Conservation (phyloP, 2,329 filamentous ascomycete genomes). For the Clarireedia paspali region DNA sequence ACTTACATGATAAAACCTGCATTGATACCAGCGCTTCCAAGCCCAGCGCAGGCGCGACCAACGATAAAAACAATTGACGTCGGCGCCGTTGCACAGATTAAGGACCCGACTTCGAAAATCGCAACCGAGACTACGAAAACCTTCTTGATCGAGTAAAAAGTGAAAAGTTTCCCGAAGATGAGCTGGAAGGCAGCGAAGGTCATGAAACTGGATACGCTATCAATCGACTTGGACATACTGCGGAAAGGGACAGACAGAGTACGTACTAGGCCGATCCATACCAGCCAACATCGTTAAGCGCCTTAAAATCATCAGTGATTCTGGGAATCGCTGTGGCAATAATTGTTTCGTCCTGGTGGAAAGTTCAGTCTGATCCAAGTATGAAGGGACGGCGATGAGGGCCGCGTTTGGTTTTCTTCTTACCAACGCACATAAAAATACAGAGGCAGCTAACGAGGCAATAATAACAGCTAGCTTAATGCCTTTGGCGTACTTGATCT, state of each 20-base stretch:
- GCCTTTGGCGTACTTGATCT: background rate
- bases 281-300: slow-evolving; percentile 35
- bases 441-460: background rate
- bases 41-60: background rate
- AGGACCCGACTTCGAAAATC: background rate
- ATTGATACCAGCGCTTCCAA: background rate
- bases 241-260: background rate
- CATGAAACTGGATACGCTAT: background rate
- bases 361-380: background rate
- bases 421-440: no score
- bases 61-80: background rate
- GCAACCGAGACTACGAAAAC: background rate
- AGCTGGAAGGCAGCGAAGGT: background rate
- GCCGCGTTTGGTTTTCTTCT: no score
- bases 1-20: background rate
- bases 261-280: slow-evolving; percentile 30
- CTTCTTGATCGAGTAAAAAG: slow-evolving; percentile 14
- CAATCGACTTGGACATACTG: background rate
- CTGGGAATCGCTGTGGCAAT: slow-evolving; percentile 29
- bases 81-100: background rate
- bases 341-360: slow-evolving; percentile 25
- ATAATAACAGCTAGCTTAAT: background rate
- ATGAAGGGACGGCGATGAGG: background rate
- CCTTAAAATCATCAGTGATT: slow-evolving; percentile 29
- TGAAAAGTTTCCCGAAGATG: background rate